These are phyloP conservation scores for Saturnispora dispora DNA, from an alignment of 805 yeast genomes.

Conservation along the genomic window DNA sequence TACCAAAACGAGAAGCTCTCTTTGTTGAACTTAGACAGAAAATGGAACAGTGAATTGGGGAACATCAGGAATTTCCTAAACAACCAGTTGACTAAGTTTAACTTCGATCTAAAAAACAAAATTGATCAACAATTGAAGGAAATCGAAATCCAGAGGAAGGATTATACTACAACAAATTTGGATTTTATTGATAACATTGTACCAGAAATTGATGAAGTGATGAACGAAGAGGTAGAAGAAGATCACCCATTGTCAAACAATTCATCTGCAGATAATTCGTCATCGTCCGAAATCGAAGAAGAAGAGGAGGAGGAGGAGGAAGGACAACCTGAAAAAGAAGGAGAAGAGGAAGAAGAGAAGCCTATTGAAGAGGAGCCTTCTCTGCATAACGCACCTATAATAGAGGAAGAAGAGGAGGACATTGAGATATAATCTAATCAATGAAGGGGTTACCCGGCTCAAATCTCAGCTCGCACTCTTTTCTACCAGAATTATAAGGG, in stretches of 20 bases:
- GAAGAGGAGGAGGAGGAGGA: conserved; percentile 1
- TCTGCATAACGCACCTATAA: not conserved
- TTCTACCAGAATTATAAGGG: not conserved
- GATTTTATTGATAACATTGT: conserved; percentile 2
- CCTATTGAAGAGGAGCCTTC: not conserved
- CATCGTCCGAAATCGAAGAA: not conserved
- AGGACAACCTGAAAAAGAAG: not conserved
- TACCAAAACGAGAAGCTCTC: conserved; percentile 18
- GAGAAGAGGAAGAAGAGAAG: not conserved
- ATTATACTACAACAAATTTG: not conserved
- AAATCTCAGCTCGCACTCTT: not conserved
- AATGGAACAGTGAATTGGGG: conserved; percentile 23
- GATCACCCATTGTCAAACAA: not conserved
- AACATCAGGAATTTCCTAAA: conserved; percentile 18
- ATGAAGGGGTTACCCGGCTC: not conserved
- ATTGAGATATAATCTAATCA: not conserved
- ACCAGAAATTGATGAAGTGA: not conserved
- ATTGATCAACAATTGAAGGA: conserved; percentile 8
- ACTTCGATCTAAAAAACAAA: conserved; percentile 5
- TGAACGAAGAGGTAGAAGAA: conserved; percentile 5
- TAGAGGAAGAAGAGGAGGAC: conserved; percentile 1
- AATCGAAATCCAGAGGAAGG: not conserved
- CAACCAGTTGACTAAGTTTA: conserved; percentile 16
- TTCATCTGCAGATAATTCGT: not conserved
- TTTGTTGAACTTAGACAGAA: conserved; percentile 18